Evolutionary conservation across 108 stramenopile species (phyloP).

Genomic region (Skeletonema costatum): DNA sequence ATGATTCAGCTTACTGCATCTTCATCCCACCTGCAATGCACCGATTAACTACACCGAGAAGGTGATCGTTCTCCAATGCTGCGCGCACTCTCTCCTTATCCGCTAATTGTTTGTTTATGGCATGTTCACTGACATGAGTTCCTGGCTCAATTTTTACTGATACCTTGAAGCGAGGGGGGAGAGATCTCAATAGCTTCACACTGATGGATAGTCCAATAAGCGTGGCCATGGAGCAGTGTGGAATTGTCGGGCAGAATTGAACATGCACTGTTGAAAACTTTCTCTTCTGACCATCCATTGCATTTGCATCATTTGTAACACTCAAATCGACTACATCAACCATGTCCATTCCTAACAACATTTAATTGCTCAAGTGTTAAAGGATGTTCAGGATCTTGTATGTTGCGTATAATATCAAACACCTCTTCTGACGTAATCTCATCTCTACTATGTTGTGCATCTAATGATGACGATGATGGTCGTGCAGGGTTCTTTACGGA

Average conservation of each 20-base stretch:
- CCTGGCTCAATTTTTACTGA: conserved; percentile 90
- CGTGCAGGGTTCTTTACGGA: background rate
- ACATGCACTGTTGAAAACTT: conserved; percentile 60
- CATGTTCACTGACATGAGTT: conserved; percentile 94
- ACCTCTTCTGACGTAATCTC: conserved; percentile 79
- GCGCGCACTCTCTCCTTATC: conserved; percentile 99
- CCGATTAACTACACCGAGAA: conserved; percentile 95
- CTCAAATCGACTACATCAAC: conserved; percentile 62
- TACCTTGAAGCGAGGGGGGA: conserved; percentile 91
- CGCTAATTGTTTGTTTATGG: conserved; percentile 96
- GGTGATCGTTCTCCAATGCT: conserved; percentile 97
- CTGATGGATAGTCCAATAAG: conserved; percentile 95
- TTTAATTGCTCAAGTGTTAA: conserved; percentile 96
- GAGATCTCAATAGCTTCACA: conserved; percentile 93
- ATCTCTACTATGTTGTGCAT: conserved; percentile 29
- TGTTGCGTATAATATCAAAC: conserved; percentile 95
- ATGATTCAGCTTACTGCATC: background rate
- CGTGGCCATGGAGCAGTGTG: conserved; percentile 99
- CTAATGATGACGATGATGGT: background rate
- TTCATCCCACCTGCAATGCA: conserved; percentile 84
- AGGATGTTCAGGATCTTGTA: conserved; percentile 99
- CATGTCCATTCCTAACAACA: conserved; percentile 84
- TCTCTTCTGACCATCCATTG: background rate
- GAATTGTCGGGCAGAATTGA: conserved; percentile 88
- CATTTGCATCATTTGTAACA: conserved; percentile 17